phyloP scores from a whole-genome alignment of 2,329 filamentous ascomycete genomes.

The Cladosporium halotolerans region DNA sequence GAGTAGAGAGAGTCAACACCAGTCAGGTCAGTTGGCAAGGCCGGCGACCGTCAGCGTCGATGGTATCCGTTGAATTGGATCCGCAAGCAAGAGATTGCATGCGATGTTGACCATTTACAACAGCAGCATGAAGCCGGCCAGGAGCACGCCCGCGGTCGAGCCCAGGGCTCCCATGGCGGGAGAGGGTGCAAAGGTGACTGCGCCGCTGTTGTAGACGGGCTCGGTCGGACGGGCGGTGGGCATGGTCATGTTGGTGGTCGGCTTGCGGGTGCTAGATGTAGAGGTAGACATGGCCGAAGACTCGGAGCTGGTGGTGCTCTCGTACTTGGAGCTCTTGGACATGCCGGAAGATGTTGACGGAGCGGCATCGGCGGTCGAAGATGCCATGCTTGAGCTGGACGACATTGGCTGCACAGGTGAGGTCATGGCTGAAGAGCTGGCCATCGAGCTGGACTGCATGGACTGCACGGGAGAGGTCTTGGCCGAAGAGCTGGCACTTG shows the following conservation, averaged over 20 bases:
- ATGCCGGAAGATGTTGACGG: background rate
- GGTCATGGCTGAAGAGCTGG: background rate
- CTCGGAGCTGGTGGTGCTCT: background rate
- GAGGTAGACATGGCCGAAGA: background rate
- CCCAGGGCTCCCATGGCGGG: background rate
- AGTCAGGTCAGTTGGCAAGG: too few species aligned
- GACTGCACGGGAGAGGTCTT: background rate
- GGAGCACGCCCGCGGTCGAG: background rate
- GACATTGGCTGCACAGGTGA: background rate
- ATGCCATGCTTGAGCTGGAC: background rate
- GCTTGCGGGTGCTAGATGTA: background rate
- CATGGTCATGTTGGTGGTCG: background rate
- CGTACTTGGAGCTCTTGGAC: background rate
- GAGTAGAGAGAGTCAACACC: too few species aligned
- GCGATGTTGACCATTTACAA: background rate
- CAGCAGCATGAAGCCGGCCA: conserved; percentile 4
- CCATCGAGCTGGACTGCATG: too few species aligned
- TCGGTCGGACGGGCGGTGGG: conserved; percentile 6
- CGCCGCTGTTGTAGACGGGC: background rate
- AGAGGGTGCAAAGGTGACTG: background rate
- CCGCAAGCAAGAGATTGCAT: background rate
- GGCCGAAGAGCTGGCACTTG: too few species aligned
- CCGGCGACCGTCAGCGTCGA: too few species aligned
- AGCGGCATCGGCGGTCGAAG: background rate
- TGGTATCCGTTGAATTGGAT: too few species aligned